These are phyloP conservation scores for Aspergillus ibericus DNA, from an alignment of 2,329 filamentous ascomycete genomes.

Conservation along the genomic window DNA sequence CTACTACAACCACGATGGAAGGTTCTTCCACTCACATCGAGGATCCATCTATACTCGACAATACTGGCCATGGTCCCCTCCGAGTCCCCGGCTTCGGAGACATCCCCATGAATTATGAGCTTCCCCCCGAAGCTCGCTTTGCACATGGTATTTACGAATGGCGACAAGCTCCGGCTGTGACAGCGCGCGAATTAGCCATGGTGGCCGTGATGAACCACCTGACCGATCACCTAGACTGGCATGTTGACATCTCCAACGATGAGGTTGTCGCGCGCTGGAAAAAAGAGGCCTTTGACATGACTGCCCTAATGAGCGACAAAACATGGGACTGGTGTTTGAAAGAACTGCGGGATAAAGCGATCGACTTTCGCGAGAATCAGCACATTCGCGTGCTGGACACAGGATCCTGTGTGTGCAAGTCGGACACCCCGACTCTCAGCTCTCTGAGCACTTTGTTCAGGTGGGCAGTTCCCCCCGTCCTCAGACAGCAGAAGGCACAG, in stretches of 20 bases:
- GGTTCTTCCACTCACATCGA: too few species aligned
- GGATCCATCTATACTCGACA: not conserved
- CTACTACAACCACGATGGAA: too few species aligned
- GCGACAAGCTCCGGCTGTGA: not conserved
- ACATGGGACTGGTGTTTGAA: not conserved
- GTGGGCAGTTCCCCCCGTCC: not conserved
- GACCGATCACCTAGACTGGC: not conserved
- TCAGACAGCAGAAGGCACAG: not conserved
- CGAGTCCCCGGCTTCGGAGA: not conserved
- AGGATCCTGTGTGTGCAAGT: not conserved
- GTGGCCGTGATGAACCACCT: not conserved
- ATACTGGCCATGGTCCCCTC: not conserved
- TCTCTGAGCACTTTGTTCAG: not conserved
- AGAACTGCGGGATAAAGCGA: not conserved
- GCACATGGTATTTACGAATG: not conserved
- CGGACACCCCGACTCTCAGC: not conserved
- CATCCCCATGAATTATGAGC: not conserved
- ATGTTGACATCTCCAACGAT: not conserved
- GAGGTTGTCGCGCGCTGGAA: not conserved
- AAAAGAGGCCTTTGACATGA: not conserved
- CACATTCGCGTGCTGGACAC: not conserved
- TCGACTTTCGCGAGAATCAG: not conserved
- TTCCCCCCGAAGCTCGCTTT: not conserved
- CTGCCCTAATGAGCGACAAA: not conserved
- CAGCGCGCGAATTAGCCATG: not conserved